Evolutionary conservation across 179 eudicot genomes (phyloP), one percentile per base, ranked within the genome.

Genomic region (Silene coronaria): DNA sequence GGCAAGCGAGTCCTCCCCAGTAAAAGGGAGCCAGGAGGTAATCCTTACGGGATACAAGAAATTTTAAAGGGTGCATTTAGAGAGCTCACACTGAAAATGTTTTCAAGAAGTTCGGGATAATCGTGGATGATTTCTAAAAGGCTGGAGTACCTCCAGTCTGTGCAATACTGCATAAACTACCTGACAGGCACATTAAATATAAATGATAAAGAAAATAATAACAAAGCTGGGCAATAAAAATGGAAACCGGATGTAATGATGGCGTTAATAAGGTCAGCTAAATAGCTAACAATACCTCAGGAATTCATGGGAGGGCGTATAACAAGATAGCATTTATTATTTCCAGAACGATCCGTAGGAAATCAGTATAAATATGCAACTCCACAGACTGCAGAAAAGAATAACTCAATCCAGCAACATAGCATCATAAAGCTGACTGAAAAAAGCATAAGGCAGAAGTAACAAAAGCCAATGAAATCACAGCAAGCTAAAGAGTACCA

Each of bases 151-250:
- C 88, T 95, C 99, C 81, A 92, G 91, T 77, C 97, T 86, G 75
- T 95, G 99, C 97, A 95, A 87, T 75, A 92, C 87, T 14, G 99
- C 99, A 82, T 95, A 95, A 73, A 95, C 92, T 75, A 95, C 99
- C 99, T 95, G 19, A 12, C 6, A 55, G 42, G 12, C 7, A 67
- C 45, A 51, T 66, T 16, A 76, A 34, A 48, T 42, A 28, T 62
- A 69, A 38, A 69, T 82, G 26, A 57, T 22, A 22, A 72, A 58
- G 32, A 17, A 68, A 63, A 13, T 13, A 34, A 67, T 10, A 22
- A 38, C 36, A 23, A 28, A 66, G 19, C 8, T 17, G 34, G 36
- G 26, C n/a, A 27, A 6, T 3, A 32, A 9, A 70, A 27, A 23
- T 28, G 64, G 9, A 42, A 8, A 19, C 61, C 12, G 21, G 23